These are phyloP conservation scores for Eruca vesicaria DNA, from an alignment of 441 rosid species.

Conservation along the genomic window DNA sequence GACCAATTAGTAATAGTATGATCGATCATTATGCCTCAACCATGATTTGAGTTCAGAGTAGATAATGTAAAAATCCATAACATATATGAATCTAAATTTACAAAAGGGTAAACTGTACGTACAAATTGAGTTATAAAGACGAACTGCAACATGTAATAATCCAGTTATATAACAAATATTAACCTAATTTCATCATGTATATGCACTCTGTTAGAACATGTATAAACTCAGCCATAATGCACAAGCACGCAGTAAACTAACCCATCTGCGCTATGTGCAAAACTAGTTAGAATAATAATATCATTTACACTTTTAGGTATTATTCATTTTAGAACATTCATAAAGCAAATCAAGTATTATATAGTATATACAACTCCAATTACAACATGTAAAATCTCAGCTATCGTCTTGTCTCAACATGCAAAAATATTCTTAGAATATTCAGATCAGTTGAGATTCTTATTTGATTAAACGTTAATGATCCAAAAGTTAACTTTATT, in stretches of 20 bases:
- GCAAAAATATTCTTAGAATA: no score
- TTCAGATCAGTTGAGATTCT: no score
- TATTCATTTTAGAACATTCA: not conserved
- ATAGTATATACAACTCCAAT: not conserved
- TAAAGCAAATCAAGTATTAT: not conserved
- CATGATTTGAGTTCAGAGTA: not conserved
- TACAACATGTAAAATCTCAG: not conserved
- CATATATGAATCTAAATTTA: not conserved
- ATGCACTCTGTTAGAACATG: no score
- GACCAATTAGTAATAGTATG: not conserved
- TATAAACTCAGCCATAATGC: no score
- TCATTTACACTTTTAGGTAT: not conserved
- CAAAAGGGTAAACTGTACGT: not conserved
- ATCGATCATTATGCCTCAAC: not conserved
- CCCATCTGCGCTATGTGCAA: no score
- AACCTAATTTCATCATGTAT: not conserved
- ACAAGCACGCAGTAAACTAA: no score
- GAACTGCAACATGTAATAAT: not conserved
- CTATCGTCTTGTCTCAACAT: not conserved
- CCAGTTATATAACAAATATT: not conserved
- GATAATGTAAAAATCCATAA: no score
- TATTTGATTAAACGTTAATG: no score
- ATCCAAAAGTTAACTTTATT: no score
- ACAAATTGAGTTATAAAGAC: not conserved
- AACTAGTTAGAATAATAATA: no score